Percentiles rank a stretch among this genome's conserved stretches.
These are phyloP conservation scores for Phytopythium cucurbitacearum DNA, from an alignment of 352 stramenopile species.

Conservation along the genomic window DNA sequence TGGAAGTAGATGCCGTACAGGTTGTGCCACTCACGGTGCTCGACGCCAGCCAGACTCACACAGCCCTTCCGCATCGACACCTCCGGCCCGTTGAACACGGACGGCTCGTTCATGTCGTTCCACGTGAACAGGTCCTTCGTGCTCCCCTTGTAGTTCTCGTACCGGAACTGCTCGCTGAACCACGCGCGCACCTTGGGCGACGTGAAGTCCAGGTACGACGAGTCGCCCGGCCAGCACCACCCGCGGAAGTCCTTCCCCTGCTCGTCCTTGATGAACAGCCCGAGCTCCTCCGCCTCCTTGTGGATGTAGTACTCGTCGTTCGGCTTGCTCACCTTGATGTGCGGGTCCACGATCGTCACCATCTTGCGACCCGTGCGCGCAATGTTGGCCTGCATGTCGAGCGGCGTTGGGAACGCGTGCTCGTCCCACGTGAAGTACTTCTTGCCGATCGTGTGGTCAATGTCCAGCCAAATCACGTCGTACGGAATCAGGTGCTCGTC, in stretches of 20 bases:
- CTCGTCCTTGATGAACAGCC: conserved; percentile 97
- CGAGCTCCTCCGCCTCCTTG: conserved; percentile 70
- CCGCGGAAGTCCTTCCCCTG: conserved; percentile 96
- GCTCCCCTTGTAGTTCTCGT: conserved; percentile 92
- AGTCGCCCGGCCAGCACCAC: conserved; percentile 99
- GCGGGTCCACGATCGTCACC: conserved; percentile 99
- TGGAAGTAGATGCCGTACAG: conserved; percentile 99
- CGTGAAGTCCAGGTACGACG: conserved; percentile 99
- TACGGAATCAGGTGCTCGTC: conserved; percentile 98
- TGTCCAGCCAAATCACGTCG: conserved; percentile 99
- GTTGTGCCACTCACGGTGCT: conserved; percentile 99
- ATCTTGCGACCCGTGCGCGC: conserved; percentile 93
- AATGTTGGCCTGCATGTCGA: conserved; percentile 93
- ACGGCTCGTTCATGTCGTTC: conserved; percentile 99
- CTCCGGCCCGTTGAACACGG: conserved; percentile 99
- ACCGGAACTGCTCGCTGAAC: conserved; percentile 96
- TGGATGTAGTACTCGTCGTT: conserved; percentile 91
- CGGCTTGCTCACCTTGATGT: conserved; percentile 96
- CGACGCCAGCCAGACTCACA: conserved; percentile 88
- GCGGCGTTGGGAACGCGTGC: conserved; percentile 93
- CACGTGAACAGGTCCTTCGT: conserved; percentile 95
- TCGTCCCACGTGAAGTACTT: conserved; percentile 98
- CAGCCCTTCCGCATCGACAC: conserved; percentile 97
- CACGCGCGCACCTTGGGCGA: conserved; percentile 89
- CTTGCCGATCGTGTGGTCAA: conserved; percentile 99